Conservation (phyloP, 257 asterid genomes). For the Solanum dulcamara region DNA sequence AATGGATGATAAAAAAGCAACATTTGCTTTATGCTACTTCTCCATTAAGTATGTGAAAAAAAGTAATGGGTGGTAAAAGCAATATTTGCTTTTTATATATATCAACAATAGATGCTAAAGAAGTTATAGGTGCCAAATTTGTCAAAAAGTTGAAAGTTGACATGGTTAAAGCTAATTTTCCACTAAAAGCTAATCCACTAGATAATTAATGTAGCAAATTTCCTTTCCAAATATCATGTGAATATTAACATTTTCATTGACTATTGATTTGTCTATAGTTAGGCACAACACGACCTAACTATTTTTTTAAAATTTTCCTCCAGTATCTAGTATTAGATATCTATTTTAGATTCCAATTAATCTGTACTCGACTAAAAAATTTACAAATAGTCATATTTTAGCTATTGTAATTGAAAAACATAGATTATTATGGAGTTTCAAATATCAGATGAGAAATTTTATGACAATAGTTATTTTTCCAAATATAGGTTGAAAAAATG, state of each 20-base stretch:
- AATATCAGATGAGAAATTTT: neutral
- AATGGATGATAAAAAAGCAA: neutral
- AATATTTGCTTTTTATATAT: neutral
- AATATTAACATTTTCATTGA: neutral
- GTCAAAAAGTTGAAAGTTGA: neutral
- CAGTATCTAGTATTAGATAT: neutral
- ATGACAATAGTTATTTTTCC: fast-evolving
- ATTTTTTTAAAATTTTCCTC: fast-evolving
- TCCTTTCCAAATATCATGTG: neutral
- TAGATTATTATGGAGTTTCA: neutral
- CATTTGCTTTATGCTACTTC: neutral
- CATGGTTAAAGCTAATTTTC: neutral
- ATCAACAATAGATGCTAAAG: neutral
- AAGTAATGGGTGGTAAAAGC: neutral
- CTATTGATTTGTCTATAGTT: neutral
- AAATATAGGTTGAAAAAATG: neutral
- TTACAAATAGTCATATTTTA: neutral
- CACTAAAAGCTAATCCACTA: neutral
- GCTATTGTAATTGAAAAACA: neutral
- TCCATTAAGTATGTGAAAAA: neutral
- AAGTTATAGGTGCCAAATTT: neutral
- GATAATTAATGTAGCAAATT: neutral
- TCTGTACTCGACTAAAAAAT: neutral
- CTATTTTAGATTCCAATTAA: neutral
- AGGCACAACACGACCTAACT: neutral